These are phyloP conservation scores for Phytophthora citrophthora DNA, from an alignment of 352 stramenopile species.

Conservation along the genomic window DNA sequence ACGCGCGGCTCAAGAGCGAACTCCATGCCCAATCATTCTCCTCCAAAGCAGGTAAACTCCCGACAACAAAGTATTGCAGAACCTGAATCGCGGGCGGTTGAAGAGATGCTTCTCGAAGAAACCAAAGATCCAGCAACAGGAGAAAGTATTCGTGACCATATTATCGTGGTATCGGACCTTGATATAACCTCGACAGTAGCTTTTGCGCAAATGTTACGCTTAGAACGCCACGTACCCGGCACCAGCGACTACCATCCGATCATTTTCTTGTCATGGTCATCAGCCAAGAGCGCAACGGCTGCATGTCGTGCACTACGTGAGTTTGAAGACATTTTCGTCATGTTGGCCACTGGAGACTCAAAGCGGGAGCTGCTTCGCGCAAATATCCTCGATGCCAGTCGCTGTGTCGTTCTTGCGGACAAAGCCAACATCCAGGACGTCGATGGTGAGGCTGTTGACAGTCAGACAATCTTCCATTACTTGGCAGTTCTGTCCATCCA, in stretches of 20 bases:
- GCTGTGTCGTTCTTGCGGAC: conserved; percentile 68
- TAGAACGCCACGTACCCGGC: conserved; percentile 41
- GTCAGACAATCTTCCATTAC: conserved; percentile 72
- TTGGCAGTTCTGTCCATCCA: conserved; percentile 69
- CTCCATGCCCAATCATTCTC: conserved; percentile 1
- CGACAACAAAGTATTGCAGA: conserved; percentile 1
- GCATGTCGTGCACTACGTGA: conserved; percentile 38
- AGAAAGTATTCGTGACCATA: conserved; percentile 50
- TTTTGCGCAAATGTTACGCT: conserved; percentile 60
- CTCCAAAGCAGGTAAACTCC: conserved; percentile 1
- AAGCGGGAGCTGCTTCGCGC: conserved; percentile 62
- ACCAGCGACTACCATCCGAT: conserved; percentile 55
- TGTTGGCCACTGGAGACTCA: conserved; percentile 58
- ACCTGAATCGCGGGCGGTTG: conserved; percentile 6
- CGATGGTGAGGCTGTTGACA: conserved; percentile 66
- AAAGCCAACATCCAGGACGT: conserved; percentile 59
- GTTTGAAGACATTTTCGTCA: conserved; percentile 66
- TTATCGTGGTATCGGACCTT: conserved; percentile 68
- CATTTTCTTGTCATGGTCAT: conserved; percentile 69
- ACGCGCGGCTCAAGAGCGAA: conserved; percentile 13
- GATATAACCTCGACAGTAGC: conserved; percentile 47
- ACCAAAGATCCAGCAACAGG: conserved; percentile 28
- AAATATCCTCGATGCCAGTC: conserved; percentile 57
- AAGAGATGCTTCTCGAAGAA: conserved; percentile 50
- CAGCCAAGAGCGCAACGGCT: conserved; percentile 19